Conservation (phyloP, 2,329 filamentous ascomycete species). For the Scytalidium sp. region DNA sequence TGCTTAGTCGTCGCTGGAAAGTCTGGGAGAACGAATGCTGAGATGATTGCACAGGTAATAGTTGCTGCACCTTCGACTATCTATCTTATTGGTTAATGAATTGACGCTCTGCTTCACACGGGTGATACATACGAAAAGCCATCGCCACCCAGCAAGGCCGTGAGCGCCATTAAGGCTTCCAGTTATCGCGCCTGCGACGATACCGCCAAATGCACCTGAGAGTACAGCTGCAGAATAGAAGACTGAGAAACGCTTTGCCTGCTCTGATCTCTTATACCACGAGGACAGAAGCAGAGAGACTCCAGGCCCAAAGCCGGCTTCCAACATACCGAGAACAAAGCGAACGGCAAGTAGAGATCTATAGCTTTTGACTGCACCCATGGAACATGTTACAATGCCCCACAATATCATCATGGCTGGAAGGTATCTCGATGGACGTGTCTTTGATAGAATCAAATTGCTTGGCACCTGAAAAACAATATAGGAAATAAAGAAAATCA, state of each 20-base stretch:
- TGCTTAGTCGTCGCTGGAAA: conserved; percentile 44
- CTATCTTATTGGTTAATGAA: too few species aligned
- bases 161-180: conserved; percentile 41
- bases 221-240: conserved; percentile 51
- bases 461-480: conserved; percentile 51
- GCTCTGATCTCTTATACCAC: conserved; percentile 50
- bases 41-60: conserved; percentile 37
- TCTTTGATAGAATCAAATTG: conserved; percentile 49
- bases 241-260: conserved; percentile 48
- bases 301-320: conserved; percentile 44
- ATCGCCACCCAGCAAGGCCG: conserved; percentile 47
- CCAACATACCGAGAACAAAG: conserved; percentile 42
- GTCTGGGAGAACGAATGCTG: conserved; percentile 45
- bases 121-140: conserved; percentile 35
- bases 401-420: conserved; percentile 45
- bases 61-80: conserved; percentile 34
- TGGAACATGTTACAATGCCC: conserved; percentile 43
- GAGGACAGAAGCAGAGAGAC: conserved; percentile 45
- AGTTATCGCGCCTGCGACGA: conserved; percentile 43
- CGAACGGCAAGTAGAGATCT: conserved; percentile 42
- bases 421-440: conserved; percentile 47
- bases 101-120: too few species aligned
- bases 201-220: conserved; percentile 45
- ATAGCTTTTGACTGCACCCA: conserved; percentile 43
- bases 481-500: conserved; percentile 53